Evolutionary conservation across 306 rosid species (phyloP).

Genomic region (Quercus mongolica): DNA sequence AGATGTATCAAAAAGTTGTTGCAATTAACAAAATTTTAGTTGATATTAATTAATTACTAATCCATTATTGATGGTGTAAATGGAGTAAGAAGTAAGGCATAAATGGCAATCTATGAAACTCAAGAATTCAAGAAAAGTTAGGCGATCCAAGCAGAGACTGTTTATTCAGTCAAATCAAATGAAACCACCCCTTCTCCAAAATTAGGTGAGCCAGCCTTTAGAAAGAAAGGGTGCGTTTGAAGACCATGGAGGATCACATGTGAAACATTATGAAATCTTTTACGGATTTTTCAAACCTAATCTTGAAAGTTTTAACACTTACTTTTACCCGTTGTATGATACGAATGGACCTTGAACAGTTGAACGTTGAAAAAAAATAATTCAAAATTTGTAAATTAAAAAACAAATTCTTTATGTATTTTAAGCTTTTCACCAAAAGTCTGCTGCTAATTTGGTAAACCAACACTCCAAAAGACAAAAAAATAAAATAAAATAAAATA

Average conservation of each 20-base stretch:
- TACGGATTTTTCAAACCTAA: background rate
- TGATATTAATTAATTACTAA: no score
- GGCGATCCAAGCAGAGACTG: background rate
- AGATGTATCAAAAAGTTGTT: no score
- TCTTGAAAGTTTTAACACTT: background rate
- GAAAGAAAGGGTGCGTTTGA: background rate
- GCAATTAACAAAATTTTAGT: no score
- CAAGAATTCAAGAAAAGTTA: conserved; percentile 8
- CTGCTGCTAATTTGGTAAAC: background rate
- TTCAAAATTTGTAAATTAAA: background rate
- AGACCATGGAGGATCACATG: background rate
- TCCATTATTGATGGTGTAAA: no score
- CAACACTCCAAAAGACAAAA: background rate
- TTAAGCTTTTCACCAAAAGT: background rate
- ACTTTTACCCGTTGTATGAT: background rate
- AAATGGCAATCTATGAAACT: background rate
- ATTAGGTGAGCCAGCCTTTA: background rate
- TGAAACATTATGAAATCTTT: background rate
- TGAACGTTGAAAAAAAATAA: background rate
- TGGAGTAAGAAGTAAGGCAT: background rate
- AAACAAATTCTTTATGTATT: background rate
- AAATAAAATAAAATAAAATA: no score
- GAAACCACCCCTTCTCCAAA: background rate
- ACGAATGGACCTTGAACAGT: no score
- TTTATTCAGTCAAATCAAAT: conserved; percentile 17